These are phyloP conservation scores for Monosporascus sp. DNA, from an alignment of 2,329 filamentous ascomycete species.

Conservation along the genomic window DNA sequence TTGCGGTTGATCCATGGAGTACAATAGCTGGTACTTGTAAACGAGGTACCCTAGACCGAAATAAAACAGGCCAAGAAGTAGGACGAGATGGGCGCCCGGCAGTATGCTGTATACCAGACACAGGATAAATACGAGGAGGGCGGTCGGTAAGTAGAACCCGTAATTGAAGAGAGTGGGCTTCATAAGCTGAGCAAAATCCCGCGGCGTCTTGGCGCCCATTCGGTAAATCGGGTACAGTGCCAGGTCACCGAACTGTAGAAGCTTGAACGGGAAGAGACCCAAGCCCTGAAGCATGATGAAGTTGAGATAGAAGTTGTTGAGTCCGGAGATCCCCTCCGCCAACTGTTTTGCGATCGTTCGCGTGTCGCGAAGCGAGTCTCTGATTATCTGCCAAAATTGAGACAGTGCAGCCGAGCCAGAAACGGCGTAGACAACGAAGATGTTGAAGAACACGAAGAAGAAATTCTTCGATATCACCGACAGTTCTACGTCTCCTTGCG, in stretches of 20 bases:
- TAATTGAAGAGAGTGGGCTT: conserved; percentile 88
- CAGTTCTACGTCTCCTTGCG: conserved; percentile 87
- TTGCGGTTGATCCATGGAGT: conserved; percentile 96
- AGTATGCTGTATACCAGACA: conserved; percentile 93
- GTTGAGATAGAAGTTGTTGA: conserved; percentile 85
- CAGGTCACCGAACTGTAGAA: conserved; percentile 85
- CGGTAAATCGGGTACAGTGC: conserved; percentile 75
- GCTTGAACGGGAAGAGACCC: conserved; percentile 87
- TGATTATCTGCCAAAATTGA: conserved; percentile 66
- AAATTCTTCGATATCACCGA: conserved; percentile 98
- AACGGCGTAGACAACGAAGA: conserved; percentile 90
- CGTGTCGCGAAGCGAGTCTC: conserved; percentile 72
- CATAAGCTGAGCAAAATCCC: conserved; percentile 78
- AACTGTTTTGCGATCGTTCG: conserved; percentile 70
- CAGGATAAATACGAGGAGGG: conserved; percentile 88
- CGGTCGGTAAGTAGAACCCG: conserved; percentile 90
- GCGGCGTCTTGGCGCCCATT: conserved; percentile 76
- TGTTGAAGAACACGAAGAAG: conserved; percentile 99
- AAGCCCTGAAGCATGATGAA: conserved; percentile 91
- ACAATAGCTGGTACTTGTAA: conserved; percentile 95
- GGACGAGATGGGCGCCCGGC: conserved; percentile 70
- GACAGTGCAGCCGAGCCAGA: conserved; percentile 69
- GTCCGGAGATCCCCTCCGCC: conserved; percentile 65
- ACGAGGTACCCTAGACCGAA: conserved; percentile 80
- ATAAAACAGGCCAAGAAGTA: conserved; percentile 77